A percentile compares a stretch with the other conserved stretches of the same genome.
These are phyloP conservation scores for Russula olivacea DNA, from an alignment of 768 basidiomycete species.

Conservation along the genomic window DNA sequence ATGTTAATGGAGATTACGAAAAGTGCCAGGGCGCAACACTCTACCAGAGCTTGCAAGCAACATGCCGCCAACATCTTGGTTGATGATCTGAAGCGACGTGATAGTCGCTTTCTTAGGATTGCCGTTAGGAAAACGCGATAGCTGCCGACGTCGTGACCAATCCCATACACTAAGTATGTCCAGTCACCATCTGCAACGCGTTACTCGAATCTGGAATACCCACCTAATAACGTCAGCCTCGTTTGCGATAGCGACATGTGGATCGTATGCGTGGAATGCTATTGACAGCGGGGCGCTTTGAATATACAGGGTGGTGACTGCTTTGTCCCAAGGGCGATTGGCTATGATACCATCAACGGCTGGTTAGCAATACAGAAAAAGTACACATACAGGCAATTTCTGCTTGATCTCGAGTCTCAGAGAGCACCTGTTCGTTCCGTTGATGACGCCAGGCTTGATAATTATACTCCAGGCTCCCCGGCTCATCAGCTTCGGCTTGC, in stretches of 20 bases:
- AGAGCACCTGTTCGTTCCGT: constrained; percentile 75
- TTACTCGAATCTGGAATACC: constrained; percentile 22
- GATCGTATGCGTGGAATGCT: constrained; percentile 89
- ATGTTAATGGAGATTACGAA: constrained; percentile 2
- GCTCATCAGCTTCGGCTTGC: constrained; percentile 95
- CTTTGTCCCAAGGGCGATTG: constrained; percentile 62
- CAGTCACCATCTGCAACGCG: constrained; percentile 15
- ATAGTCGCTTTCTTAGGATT: constrained; percentile 77
- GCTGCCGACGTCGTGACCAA: constrained; percentile 74
- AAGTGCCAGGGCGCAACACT: not conserved
- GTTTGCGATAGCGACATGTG: constrained; percentile 80
- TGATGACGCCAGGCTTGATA: constrained; percentile 93
- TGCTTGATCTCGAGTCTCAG: constrained; percentile 64
- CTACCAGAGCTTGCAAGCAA: constrained; percentile 81
- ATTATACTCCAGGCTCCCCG: constrained; percentile 89
- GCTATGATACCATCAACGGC: constrained; percentile 38
- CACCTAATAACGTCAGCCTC: constrained; percentile 84
- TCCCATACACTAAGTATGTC: constrained; percentile 72
- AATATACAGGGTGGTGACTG: constrained; percentile 59
- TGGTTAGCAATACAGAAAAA: not conserved
- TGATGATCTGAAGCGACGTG: constrained; percentile 86
- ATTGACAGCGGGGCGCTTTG: constrained; percentile 62
- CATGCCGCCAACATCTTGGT: constrained; percentile 90
- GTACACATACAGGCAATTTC: constrained; percentile 60
- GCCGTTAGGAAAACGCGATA: constrained; percentile 86